phyloP scores from a whole-genome alignment of 2,329 filamentous ascomycete genomes.

The Dactylellina parvicollis region DNA sequence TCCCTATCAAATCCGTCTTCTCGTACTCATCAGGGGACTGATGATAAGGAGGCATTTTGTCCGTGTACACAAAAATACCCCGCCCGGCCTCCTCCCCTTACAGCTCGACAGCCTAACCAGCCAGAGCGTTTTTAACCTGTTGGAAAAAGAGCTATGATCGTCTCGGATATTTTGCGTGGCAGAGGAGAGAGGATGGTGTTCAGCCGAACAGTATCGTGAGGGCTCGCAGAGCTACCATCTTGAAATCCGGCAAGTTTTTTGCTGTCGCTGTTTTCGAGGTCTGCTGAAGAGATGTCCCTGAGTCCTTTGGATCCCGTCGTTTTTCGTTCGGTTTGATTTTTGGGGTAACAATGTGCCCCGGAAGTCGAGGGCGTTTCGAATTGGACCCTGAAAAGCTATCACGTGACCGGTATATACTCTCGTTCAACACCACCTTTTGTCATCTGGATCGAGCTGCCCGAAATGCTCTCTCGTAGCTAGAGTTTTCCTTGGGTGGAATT shows the following conservation, averaged over 20 bases:
- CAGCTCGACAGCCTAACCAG: constrained; percentile 43
- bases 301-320: too few species aligned
- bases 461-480: neutral
- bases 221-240: constrained; percentile 37
- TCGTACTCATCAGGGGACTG: constrained; percentile 50
- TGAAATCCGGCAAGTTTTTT: constrained; percentile 24
- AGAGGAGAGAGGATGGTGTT: constrained; percentile 27
- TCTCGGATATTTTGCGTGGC: constrained; percentile 20
- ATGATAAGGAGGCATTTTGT: constrained; percentile 44
- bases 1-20: constrained; percentile 57
- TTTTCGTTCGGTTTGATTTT: constrained; percentile 36
- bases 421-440: constrained; percentile 32
- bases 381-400: constrained; percentile 46
- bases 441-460: constrained; percentile 17
- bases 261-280: constrained; percentile 45
- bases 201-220: constrained; percentile 38
- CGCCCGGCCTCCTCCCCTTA: constrained; percentile 37
- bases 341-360: constrained; percentile 29
- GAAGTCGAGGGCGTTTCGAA: constrained; percentile 50
- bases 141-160: constrained; percentile 44
- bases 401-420: constrained; percentile 36
- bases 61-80: constrained; percentile 21
- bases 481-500: neutral
- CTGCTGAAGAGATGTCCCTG: constrained; percentile 18
- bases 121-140: constrained; percentile 27